Conservation (phyloP, 306 rosid genomes). For the Cicer chorassanicum region DNA sequence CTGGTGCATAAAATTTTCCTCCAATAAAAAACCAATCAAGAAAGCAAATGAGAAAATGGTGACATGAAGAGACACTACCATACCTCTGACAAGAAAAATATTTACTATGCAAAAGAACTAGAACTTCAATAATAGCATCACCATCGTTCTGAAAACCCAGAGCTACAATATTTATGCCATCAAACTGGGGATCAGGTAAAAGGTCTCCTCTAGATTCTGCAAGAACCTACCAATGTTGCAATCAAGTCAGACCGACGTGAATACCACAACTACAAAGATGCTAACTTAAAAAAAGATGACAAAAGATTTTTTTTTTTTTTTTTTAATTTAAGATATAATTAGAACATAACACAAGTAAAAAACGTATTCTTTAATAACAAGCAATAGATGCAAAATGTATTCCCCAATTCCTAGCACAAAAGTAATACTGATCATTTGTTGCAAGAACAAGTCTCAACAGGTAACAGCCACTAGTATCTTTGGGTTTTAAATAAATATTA, state of each 20-base stretch:
- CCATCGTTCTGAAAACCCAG: slow-evolving; percentile 75
- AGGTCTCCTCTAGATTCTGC: slow-evolving; percentile 91
- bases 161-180: slow-evolving; percentile 69
- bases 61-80: slow-evolving; percentile 36
- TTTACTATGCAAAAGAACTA: slow-evolving; percentile 67
- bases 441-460: slow-evolving; percentile 11
- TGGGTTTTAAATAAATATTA: slow-evolving; percentile 6
- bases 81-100: slow-evolving; percentile 65
- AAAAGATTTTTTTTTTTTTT: slow-evolving; percentile 7
- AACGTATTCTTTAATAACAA: not conserved
- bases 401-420: slow-evolving; percentile 1
- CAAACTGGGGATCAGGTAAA: slow-evolving; percentile 84
- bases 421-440: not conserved
- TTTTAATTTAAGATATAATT: slow-evolving; percentile 3
- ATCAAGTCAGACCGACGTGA: slow-evolving; percentile 42
- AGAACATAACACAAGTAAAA: slow-evolving; percentile 16
- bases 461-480: not conserved
- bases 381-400: slow-evolving; percentile 26
- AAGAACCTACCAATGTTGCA: slow-evolving; percentile 62
- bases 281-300: slow-evolving; percentile 13
- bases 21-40: slow-evolving; percentile 22
- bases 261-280: slow-evolving; percentile 33
- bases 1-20: slow-evolving; percentile 32
- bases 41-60: slow-evolving; percentile 16
- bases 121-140: slow-evolving; percentile 60